Base-by-base conservation (phyloP, 169 alveolate genomes). In the Plasmodium blacklocki region DNA sequence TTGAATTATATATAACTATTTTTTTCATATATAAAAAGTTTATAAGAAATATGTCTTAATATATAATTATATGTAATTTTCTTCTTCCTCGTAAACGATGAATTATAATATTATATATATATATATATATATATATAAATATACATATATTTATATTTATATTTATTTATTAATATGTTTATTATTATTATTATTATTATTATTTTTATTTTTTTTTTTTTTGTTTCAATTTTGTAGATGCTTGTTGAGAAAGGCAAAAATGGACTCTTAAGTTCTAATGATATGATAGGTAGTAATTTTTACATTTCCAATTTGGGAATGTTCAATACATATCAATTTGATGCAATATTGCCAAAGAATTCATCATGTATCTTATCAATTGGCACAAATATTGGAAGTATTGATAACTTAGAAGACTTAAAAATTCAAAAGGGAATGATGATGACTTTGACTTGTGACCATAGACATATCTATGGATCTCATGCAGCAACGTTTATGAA, bases 381-480 rank as follows among this genome's bases (percentile, higher is more conserved):
- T 1, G 97, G 97, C 9, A 94, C 96, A 9, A 92, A 96, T 54
- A 68, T 88, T 60, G 74, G 88, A 11, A 75, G 75, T 7, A 93
- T 93, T 23, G 94, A 89, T 19, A 89, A 54, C 11, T 83, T 89
- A n/a, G 94, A 92, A 39, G 87, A 63, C 5, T 73, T 83, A n/a
- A 92, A 92, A 43, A 93, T 91, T 68, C 85, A 89, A 4, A 78
- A 86, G 52, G 91, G 93, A 2, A 93, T 96, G 96, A 93, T 92
- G 75, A 97, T 97, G 59, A 96, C 98, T 12, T 78, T 96, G n/a
- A 94, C 97, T 18, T 95, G 97, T 87, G 98, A 97, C 73, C 98
- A 96, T 68, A 92, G 98, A 86, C 97, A 95, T 23, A 97, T 96
- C 23, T 97, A 96, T 87, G 98, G 98, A n/a, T 94, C 97, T n/a